Conservation (phyloP, 805 yeast species). For the Teunomyces pallodes region DNA sequence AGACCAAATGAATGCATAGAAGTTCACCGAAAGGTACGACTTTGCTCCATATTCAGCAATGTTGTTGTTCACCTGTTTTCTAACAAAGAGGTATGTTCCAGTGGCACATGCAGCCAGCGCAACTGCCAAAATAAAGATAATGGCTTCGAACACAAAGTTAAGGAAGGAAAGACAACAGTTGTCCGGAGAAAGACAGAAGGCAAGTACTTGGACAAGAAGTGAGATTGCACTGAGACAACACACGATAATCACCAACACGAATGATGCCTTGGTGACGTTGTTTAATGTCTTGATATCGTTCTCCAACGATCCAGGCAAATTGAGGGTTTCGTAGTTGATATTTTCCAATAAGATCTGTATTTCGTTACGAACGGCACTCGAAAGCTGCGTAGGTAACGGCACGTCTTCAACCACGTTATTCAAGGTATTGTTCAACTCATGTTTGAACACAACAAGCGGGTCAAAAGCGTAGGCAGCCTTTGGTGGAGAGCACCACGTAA, state of each 20-base stretch:
- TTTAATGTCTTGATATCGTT: slow-evolving; percentile 45
- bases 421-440: slow-evolving; percentile 30
- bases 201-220: slow-evolving; percentile 47
- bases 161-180: slow-evolving; percentile 46
- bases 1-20: slow-evolving; percentile 65
- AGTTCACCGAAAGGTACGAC: slow-evolving; percentile 48
- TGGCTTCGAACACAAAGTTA: slow-evolving; percentile 41
- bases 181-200: slow-evolving; percentile 40
- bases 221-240: slow-evolving; percentile 42
- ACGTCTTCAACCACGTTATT: slow-evolving; percentile 20
- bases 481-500: slow-evolving; percentile 54
- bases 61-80: slow-evolving; percentile 50
- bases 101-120: slow-evolving; percentile 58
- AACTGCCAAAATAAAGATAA: slow-evolving; percentile 45
- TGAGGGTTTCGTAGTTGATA: slow-evolving; percentile 30
- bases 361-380: slow-evolving; percentile 13
- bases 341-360: slow-evolving; percentile 20
- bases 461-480: slow-evolving; percentile 55
- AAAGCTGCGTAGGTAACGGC: slow-evolving; percentile 18
- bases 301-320: slow-evolving; percentile 54
- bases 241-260: slow-evolving; percentile 34
- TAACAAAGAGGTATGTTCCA: slow-evolving; percentile 53
- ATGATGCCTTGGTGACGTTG: slow-evolving; percentile 54
- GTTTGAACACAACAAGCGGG: slow-evolving; percentile 39
- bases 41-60: slow-evolving; percentile 50